Conservation (phyloP, 2,329 filamentous ascomycete species). For the Penicillium thymicola region DNA sequence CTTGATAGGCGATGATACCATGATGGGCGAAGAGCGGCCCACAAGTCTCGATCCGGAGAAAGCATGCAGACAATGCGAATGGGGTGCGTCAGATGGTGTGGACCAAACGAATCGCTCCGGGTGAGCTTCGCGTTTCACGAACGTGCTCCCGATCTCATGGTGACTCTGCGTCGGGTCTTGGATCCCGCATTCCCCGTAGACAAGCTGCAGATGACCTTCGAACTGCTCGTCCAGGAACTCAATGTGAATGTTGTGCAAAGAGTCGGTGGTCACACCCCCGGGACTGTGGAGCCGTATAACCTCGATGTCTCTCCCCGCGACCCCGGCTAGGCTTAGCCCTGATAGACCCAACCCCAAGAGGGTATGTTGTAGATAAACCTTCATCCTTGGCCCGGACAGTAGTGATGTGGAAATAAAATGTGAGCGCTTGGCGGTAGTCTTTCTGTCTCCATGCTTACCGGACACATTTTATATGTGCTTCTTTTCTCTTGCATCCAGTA, state of each 20-base stretch:
- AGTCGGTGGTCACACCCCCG: slow-evolving; percentile 36
- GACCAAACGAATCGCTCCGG: slow-evolving; percentile 47
- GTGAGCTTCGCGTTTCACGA: slow-evolving; percentile 35
- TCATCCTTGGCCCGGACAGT: neutral
- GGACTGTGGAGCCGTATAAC: slow-evolving; percentile 31
- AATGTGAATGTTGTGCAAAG: slow-evolving; percentile 51
- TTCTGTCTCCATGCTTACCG: neutral
- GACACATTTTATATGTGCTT: neutral
- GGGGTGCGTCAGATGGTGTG: slow-evolving; percentile 29
- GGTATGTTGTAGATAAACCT: slow-evolving; percentile 1
- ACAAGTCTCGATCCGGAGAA: slow-evolving; percentile 26
- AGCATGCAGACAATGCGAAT: slow-evolving; percentile 35
- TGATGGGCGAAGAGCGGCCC: slow-evolving; percentile 24
- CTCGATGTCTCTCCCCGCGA: slow-evolving; percentile 5
- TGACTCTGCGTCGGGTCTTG: slow-evolving; percentile 35
- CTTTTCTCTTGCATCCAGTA: neutral
- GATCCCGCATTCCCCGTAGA: slow-evolving; percentile 48
- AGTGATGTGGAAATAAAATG: neutral
- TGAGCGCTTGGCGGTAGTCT: neutral
- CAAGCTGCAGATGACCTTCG: slow-evolving; percentile 44
- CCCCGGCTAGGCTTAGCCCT: slow-evolving; percentile 1
- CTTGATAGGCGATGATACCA: slow-evolving; percentile 12
- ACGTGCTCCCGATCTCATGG: slow-evolving; percentile 44
- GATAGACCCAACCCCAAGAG: slow-evolving; percentile 8
- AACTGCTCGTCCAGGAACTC: slow-evolving; percentile 40